Evolutionary conservation across 2,329 filamentous ascomycete genomes (phyloP).

Genomic region (Fusarium sp.): DNA sequence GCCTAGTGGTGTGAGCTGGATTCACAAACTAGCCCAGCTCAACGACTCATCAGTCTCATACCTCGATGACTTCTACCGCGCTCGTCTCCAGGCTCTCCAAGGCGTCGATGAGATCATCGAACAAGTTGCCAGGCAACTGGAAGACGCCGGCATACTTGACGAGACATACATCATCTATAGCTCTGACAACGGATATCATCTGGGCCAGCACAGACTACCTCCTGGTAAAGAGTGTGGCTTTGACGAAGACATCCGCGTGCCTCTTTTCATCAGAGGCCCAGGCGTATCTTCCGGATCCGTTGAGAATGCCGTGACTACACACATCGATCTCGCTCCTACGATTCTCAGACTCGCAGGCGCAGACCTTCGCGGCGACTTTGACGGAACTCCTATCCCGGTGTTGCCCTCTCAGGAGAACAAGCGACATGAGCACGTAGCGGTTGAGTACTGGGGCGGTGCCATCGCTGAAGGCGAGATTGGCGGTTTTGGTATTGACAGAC

Average conservation of each 20-base stretch:
- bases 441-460: conserved; percentile 67
- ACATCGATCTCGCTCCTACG: conserved; percentile 73
- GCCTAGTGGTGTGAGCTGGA: conserved; percentile 59
- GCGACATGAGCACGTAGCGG: conserved; percentile 65
- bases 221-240: conserved; percentile 69
- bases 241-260: conserved; percentile 70
- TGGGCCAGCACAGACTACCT: conserved; percentile 68
- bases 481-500: conserved; percentile 39
- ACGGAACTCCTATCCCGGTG: conserved; percentile 66
- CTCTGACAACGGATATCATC: conserved; percentile 71
- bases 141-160: conserved; percentile 68
- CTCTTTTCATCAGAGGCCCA: conserved; percentile 67
- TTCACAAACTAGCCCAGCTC: conserved; percentile 56
- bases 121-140: conserved; percentile 57
- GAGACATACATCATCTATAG: conserved; percentile 71
- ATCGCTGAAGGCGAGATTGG: conserved; percentile 52
- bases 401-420: conserved; percentile 42
- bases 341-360: conserved; percentile 60
- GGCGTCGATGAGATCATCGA: conserved; percentile 67
- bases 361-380: conserved; percentile 62
- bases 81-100: conserved; percentile 64
- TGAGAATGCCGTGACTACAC: conserved; percentile 64
- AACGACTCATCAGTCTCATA: conserved; percentile 57
- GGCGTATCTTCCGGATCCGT: conserved; percentile 56
- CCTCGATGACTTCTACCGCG: conserved; percentile 64